Conservation (phyloP, 108 stramenopile genomes). For the Schizochytrium sp. region DNA sequence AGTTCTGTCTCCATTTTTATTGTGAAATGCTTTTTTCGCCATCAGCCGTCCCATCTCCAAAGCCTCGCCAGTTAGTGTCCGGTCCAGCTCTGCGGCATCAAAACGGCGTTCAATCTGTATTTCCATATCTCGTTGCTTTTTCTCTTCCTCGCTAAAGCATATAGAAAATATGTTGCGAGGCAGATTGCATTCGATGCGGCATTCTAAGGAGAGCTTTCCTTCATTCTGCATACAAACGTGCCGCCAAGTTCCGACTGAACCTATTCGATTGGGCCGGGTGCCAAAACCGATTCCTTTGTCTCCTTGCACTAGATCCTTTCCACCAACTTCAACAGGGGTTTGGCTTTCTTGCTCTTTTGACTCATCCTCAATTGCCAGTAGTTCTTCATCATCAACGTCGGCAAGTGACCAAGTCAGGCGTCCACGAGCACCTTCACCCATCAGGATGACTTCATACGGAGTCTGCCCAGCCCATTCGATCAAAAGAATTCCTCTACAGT, state of each 20-base stretch:
- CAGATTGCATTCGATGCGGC: neutral
- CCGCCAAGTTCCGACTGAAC: neutral
- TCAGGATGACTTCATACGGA: neutral
- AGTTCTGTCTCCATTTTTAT: neutral
- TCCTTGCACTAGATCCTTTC: neutral
- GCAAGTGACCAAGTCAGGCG: neutral
- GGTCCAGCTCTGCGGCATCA: neutral
- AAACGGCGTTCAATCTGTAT: conserved; percentile 39
- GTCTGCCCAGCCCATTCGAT: conserved; percentile 25
- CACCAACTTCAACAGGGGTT: too few relatives aligned
- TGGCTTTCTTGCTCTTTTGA: too few relatives aligned
- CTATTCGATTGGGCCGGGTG: neutral
- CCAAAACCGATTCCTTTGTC: neutral
- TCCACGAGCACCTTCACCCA: conserved; percentile 17
- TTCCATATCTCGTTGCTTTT: conserved; percentile 10
- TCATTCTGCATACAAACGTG: neutral
- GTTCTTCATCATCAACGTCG: neutral
- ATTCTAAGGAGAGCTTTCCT: neutral
- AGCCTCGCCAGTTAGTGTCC: neutral
- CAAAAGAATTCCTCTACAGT: neutral
- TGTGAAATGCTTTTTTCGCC: neutral
- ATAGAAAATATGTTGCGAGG: neutral
- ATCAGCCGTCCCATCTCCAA: conserved; percentile 14
- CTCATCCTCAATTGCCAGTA: neutral
- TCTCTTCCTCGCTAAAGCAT: neutral